A percentile compares a stretch with the other conserved stretches of the same genome.
These are phyloP conservation scores for Pseudogymnoascus sp. DNA, from an alignment of 2,329 filamentous ascomycete genomes.

Conservation along the genomic window DNA sequence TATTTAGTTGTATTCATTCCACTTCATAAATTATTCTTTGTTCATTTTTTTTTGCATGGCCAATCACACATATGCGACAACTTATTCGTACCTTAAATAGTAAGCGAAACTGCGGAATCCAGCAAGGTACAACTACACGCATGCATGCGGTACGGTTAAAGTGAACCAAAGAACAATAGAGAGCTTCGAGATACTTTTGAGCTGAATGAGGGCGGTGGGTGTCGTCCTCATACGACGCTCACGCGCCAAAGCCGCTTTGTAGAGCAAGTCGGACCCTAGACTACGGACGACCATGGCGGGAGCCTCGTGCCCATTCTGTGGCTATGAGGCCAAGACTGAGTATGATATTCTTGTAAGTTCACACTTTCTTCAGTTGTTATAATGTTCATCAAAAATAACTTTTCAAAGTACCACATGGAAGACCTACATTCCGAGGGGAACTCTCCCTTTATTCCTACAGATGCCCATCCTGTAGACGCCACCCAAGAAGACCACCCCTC, in stretches of 20 bases:
- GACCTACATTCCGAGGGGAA: conserved; percentile 25
- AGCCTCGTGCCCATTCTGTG: conserved; percentile 33
- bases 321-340: conserved; percentile 26
- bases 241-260: not conserved
- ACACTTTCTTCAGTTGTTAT: not conserved
- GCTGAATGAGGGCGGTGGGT: not conserved
- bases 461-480: conserved; percentile 19
- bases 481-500: conserved; percentile 11
- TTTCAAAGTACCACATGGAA: conserved; percentile 24
- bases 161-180: not conserved
- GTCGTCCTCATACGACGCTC: conserved; percentile 4
- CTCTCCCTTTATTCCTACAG: conserved; percentile 25
- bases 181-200: not conserved
- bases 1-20: not conserved
- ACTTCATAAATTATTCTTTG: not conserved
- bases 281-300: not conserved
- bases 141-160: conserved; percentile 3
- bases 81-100: conserved; percentile 3
- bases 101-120: not conserved
- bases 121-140: conserved; percentile 3
- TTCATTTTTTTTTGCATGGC: not conserved
- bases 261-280: not conserved
- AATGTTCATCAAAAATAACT: conserved; percentile 8
- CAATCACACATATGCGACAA: conserved; percentile 9
- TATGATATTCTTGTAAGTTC: conserved; percentile 32